Evolutionary conservation across 1,139 yeast species (phyloP).

Genomic region (Geotrichum australiense): DNA sequence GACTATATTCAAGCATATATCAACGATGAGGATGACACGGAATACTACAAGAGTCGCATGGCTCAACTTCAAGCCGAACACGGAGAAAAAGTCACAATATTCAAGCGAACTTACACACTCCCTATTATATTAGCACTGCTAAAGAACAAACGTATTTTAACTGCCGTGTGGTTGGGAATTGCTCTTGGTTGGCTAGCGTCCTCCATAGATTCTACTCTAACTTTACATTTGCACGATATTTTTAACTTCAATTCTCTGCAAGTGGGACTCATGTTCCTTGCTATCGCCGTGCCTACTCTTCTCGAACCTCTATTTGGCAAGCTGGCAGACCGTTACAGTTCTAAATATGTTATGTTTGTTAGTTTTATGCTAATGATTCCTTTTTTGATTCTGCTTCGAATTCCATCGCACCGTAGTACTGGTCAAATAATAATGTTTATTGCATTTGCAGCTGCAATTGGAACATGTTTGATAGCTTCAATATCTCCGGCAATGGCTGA

Average conservation of each 20-base stretch:
- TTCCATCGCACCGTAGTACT: conserved; percentile 27
- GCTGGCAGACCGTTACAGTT: conserved; percentile 30
- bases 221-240: conserved; percentile 30
- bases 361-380: conserved; percentile 29
- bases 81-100: conserved; percentile 8
- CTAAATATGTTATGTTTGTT: conserved; percentile 26
- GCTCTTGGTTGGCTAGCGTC: conserved; percentile 31
- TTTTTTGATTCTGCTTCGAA: conserved; percentile 27
- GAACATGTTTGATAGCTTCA: conserved; percentile 25
- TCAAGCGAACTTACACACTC: conserved; percentile 14
- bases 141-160: conserved; percentile 24
- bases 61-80: conserved; percentile 8
- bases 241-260: conserved; percentile 31
- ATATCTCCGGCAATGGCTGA: conserved; percentile 32
- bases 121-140: conserved; percentile 25
- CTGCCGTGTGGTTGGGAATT: conserved; percentile 26
- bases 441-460: conserved; percentile 29
- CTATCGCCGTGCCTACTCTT: conserved; percentile 31
- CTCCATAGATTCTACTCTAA: conserved; percentile 33
- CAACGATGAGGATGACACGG: conserved; percentile 2
- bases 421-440: conserved; percentile 29
- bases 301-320: conserved; percentile 33
- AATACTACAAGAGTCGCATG: conserved; percentile 2
- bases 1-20: conserved; percentile 8
- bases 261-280: conserved; percentile 32